Evolutionary conservation across 2,329 filamentous ascomycete genomes (phyloP).

Genomic region (Septoria petroselini): DNA sequence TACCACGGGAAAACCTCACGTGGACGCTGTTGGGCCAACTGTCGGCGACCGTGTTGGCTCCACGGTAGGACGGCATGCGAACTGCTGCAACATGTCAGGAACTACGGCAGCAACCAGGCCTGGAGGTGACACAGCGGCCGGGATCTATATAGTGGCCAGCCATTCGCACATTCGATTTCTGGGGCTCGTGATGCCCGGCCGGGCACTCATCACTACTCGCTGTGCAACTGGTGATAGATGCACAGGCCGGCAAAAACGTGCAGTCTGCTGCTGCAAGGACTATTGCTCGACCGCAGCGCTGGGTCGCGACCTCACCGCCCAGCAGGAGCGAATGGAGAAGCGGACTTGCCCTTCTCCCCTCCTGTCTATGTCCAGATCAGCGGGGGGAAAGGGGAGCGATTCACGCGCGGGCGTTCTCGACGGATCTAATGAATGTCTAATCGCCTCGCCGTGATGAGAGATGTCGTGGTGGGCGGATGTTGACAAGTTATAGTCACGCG

Average conservation of each 20-base stretch:
- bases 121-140: constrained; percentile 8
- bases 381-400: background rate
- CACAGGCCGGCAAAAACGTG: constrained; percentile 14
- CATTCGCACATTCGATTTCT: constrained; percentile 7
- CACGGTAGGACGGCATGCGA: constrained; percentile 22
- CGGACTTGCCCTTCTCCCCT: background rate
- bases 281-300: constrained; percentile 10
- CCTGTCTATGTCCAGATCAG: background rate
- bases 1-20: no score
- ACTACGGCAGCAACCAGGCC: constrained; percentile 22
- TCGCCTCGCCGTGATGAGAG: background rate
- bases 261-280: constrained; percentile 21
- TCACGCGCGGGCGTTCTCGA: constrained; percentile 1
- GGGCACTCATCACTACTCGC: constrained; percentile 20
- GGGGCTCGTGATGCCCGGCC: constrained; percentile 16
- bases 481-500: constrained; percentile 12
- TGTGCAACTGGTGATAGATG: constrained; percentile 20
- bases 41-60: background rate
- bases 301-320: constrained; percentile 14
- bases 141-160: constrained; percentile 22
- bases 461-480: background rate
- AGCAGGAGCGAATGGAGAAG: background rate
- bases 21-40: background rate
- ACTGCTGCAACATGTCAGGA: constrained; percentile 25
- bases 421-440: background rate